Conservation (phyloP, 2,329 filamentous ascomycete species). For the Aspergillus versicolor region DNA sequence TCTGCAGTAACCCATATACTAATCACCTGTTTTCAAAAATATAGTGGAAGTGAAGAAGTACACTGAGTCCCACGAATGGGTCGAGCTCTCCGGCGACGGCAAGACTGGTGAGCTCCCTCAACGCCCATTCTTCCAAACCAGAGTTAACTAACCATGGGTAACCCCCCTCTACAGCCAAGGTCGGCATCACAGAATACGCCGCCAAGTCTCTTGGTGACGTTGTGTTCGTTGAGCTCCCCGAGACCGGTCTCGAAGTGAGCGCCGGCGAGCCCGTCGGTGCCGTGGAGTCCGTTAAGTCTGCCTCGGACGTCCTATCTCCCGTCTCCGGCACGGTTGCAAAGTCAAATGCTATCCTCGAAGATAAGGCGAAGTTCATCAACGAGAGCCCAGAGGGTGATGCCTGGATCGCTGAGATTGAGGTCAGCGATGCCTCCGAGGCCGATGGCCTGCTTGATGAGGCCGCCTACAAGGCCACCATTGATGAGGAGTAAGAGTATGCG, state of each 20-base stretch:
- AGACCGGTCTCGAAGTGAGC: conserved; percentile 64
- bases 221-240: conserved; percentile 93
- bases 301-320: conserved; percentile 94
- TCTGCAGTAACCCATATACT: conserved; percentile 17
- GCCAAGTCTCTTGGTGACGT: conserved; percentile 92
- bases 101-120: conserved; percentile 62
- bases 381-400: conserved; percentile 84
- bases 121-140: too few relatives aligned
- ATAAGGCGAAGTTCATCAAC: conserved; percentile 86
- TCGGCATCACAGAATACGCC: conserved; percentile 89
- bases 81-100: conserved; percentile 80
- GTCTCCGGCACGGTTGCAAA: conserved; percentile 73
- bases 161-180: conserved; percentile 50
- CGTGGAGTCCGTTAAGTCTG: conserved; percentile 97
- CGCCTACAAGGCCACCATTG: conserved; percentile 72
- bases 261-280: conserved; percentile 86
- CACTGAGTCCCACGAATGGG: conserved; percentile 98
- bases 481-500: conserved; percentile 37
- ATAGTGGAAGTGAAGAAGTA: conserved; percentile 68
- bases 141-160: too few relatives aligned
- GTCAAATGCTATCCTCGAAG: conserved; percentile 73
- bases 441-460: conserved; percentile 74
- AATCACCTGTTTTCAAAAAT: conserved; percentile 21
- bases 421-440: conserved; percentile 68
- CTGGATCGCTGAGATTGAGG: conserved; percentile 88